Evolutionary conservation across 1,284 basidiomycete species (phyloP).

Genomic region (Rhodotorula sp.): DNA sequence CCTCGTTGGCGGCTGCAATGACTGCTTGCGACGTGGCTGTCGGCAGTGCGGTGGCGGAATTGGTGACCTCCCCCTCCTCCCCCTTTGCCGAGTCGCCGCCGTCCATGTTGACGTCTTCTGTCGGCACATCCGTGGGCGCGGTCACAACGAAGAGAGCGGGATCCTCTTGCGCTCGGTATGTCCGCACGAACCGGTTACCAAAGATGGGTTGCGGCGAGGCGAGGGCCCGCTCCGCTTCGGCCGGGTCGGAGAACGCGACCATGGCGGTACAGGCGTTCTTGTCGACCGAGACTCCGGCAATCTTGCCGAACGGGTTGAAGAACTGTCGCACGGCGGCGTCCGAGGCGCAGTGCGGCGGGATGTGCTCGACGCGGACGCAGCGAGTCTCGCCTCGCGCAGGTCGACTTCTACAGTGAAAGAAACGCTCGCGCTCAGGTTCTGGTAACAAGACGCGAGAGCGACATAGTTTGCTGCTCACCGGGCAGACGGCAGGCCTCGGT

Average conservation of each 20-base stretch:
- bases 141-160: background rate
- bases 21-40: background rate
- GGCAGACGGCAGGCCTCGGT: no score
- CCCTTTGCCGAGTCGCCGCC: background rate
- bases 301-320: slow-evolving; percentile 88
- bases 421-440: no score
- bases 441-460: no score
- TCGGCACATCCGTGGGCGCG: no score
- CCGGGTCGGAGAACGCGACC: slow-evolving; percentile 81
- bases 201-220: slow-evolving; percentile 90
- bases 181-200: slow-evolving; percentile 88
- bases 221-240: slow-evolving; percentile 84
- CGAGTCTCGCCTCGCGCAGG: slow-evolving; percentile 6
- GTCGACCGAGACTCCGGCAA: slow-evolving; percentile 90
- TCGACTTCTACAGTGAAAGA: background rate
- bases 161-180: slow-evolving; percentile 46
- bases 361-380: slow-evolving; percentile 68
- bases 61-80: background rate
- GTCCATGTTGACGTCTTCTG: background rate
- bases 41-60: background rate
- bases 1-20: background rate
- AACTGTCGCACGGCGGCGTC: slow-evolving; percentile 77
- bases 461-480: no score
- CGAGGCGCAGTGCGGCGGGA: slow-evolving; percentile 76
- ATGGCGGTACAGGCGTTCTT: slow-evolving; percentile 69